A percentile compares a stretch with the other conserved stretches of the same genome.
phyloP scores from a whole-genome alignment of 2,329 filamentous ascomycete genomes.

The Neopestalotiopsis sp. region DNA sequence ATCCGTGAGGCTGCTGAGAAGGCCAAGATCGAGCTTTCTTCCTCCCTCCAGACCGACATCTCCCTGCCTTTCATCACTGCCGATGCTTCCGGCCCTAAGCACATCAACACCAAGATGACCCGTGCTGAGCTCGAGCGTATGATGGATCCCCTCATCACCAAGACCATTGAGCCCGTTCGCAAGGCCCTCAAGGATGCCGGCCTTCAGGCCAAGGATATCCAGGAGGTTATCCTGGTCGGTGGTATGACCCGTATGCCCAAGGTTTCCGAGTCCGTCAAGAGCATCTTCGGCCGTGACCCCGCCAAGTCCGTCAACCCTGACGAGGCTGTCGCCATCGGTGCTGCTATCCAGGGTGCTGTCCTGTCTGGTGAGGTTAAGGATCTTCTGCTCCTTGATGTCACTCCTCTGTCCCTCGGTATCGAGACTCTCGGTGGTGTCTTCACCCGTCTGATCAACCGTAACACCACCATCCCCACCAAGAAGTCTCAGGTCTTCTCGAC shows the following conservation, averaged over 20 bases:
- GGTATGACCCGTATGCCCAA: constrained; percentile 99
- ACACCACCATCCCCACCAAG: constrained; percentile 99
- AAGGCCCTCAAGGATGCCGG: constrained; percentile 97
- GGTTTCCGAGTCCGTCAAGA: constrained; percentile 94
- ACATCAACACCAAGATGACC: constrained; percentile 96
- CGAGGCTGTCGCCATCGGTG: constrained; percentile 97
- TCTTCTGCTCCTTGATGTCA: constrained; percentile 92
- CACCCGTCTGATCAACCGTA: constrained; percentile 97
- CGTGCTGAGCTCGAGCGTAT: constrained; percentile 92
- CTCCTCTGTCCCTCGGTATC: constrained; percentile 95
- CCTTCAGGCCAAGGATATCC: constrained; percentile 89
- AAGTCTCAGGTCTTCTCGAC: constrained; percentile 99
- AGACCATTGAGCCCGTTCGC: constrained; percentile 89
- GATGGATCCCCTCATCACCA: constrained; percentile 85
- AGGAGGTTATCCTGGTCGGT: constrained; percentile 97
- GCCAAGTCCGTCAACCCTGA: constrained; percentile 99
- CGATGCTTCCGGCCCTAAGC: constrained; percentile 93
- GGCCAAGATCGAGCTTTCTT: constrained; percentile 98
- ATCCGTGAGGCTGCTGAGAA: constrained; percentile 99
- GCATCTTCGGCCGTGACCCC: constrained; percentile 93
- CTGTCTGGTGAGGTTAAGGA: constrained; percentile 97
- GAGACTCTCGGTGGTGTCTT: constrained; percentile 98
- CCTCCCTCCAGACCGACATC: constrained; percentile 93
- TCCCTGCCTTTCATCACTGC: constrained; percentile 99
- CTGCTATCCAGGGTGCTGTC: constrained; percentile 95